Evolutionary conservation across 2,329 filamentous ascomycete genomes (phyloP).

Genomic region (Peltaster fructicola): DNA sequence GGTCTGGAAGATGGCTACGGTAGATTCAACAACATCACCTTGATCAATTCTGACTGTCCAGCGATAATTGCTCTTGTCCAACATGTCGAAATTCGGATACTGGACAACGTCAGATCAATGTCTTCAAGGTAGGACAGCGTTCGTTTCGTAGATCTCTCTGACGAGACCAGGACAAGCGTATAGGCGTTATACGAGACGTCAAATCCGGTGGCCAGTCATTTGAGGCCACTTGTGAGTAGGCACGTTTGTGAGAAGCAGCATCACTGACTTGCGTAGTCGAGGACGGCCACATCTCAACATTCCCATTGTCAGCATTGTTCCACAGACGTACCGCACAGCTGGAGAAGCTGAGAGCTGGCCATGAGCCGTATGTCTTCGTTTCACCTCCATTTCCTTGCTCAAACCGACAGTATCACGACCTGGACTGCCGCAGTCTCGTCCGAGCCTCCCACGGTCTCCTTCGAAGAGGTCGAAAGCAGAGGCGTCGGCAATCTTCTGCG

Average conservation of each 20-base stretch:
- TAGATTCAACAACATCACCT: not conserved
- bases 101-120: conserved; percentile 16
- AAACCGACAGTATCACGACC: conserved; percentile 3
- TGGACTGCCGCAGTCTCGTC: conserved; percentile 13
- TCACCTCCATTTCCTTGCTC: conserved; percentile 2
- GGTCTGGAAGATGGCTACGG: conserved; percentile 8
- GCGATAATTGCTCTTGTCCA: conserved; percentile 14
- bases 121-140: conserved; percentile 9
- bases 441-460: conserved; percentile 12
- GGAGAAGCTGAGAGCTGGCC: conserved; percentile 3
- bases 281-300: conserved; percentile 12
- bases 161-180: conserved; percentile 6
- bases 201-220: conserved; percentile 1
- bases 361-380: conserved; percentile 7
- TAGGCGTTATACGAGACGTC: conserved; percentile 4
- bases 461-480: conserved; percentile 5
- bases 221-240: conserved; percentile 8
- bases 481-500: conserved; percentile 13
- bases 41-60: conserved; percentile 4
- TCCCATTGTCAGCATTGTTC: conserved; percentile 2
- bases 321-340: not conserved
- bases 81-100: conserved; percentile 15
- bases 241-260: conserved; percentile 2
- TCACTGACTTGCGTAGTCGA: conserved; percentile 5
- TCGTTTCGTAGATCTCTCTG: conserved; percentile 3